Evolutionary conservation across 441 rosid species (phyloP), one percentile per base, ranked within the genome.

Genomic region (Mallotus repandus): DNA sequence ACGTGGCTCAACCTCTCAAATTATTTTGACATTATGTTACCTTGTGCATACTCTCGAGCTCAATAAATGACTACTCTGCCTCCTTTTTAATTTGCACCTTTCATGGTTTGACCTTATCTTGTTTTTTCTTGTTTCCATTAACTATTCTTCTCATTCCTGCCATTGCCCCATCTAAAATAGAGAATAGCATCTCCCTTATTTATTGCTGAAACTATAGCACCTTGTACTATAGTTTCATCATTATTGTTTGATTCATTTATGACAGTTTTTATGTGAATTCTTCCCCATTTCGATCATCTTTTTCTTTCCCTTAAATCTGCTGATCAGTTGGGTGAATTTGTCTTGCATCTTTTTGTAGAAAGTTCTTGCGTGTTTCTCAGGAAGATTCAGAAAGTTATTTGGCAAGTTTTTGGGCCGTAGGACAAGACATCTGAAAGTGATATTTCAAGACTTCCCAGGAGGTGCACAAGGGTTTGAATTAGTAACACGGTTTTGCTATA

Each of bases 381-480:
- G 78, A 38, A 82, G 80, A 71, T 69, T 89, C 29, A 49, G 68
- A 41, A 84, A 77, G 54, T 61, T 89, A 58, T 84, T 82, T 22
- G 61, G 77, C 32, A 41, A 73, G 64, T 56, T 48, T 76, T 66
- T 72, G 3, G 66, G 68, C 16, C 19, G n/a, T n/a, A 32, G 18
- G 16, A 68, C 68, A 8, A 41, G 76, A 56, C 80, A 70, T 29
- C 69, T 83, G 74, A 86, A 83, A 77, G 83, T 85, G 25, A 79
- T 88, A 68, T 81, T 86, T 72, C 81, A 79, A 8, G 84, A 79
- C 67, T 88, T 88, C 56, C 92, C 88, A 0, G 91, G 91, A 63
- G 94, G 88, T 1, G 80, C 85, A 16, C 76, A 78, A 55, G 87
- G 89, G 29, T 86, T 89, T 59, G 92, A 88, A 80, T 91, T 86